Evolutionary conservation across 352 stramenopile species (phyloP).

Genomic region (Pythium biforme): DNA sequence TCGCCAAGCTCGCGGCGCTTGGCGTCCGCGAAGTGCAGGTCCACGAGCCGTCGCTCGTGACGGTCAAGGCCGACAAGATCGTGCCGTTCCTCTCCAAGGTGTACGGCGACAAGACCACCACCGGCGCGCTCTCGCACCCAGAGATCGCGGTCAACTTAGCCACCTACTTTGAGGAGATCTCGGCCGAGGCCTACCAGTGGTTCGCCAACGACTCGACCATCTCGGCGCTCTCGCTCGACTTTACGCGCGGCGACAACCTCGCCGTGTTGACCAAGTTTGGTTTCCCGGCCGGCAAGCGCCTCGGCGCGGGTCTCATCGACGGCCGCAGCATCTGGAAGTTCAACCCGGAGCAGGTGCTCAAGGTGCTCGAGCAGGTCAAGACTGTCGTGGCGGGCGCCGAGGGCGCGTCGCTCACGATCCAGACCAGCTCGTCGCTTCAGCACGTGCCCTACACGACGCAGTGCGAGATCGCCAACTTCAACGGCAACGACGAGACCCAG

Average conservation of each 20-base stretch:
- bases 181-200: slow-evolving; percentile 89
- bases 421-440: slow-evolving; percentile 89
- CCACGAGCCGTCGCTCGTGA: slow-evolving; percentile 90
- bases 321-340: slow-evolving; percentile 91
- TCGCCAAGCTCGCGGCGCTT: slow-evolving; percentile 67
- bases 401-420: slow-evolving; percentile 64
- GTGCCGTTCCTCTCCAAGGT: slow-evolving; percentile 56
- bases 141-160: slow-evolving; percentile 71
- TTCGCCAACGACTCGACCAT: slow-evolving; percentile 68
- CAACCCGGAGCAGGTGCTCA: slow-evolving; percentile 59
- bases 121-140: slow-evolving; percentile 60
- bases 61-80: slow-evolving; percentile 55
- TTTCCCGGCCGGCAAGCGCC: slow-evolving; percentile 80
- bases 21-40: slow-evolving; percentile 89
- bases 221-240: slow-evolving; percentile 87
- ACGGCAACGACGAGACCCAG: slow-evolving; percentile 63
- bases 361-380: slow-evolving; percentile 60
- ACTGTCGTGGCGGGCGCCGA: slow-evolving; percentile 45
- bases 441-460: slow-evolving; percentile 88
- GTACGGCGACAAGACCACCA: slow-evolving; percentile 59
- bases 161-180: slow-evolving; percentile 91
- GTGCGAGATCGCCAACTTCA: slow-evolving; percentile 62
- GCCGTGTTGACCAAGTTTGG: slow-evolving; percentile 82
- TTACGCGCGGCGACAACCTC: slow-evolving; percentile 88
- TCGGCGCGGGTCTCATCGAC: slow-evolving; percentile 89